Percentiles rank a stretch among this genome's conserved stretches.
phyloP scores from a whole-genome alignment of 768 basidiomycete genomes.

The Serpula lacrymans region DNA sequence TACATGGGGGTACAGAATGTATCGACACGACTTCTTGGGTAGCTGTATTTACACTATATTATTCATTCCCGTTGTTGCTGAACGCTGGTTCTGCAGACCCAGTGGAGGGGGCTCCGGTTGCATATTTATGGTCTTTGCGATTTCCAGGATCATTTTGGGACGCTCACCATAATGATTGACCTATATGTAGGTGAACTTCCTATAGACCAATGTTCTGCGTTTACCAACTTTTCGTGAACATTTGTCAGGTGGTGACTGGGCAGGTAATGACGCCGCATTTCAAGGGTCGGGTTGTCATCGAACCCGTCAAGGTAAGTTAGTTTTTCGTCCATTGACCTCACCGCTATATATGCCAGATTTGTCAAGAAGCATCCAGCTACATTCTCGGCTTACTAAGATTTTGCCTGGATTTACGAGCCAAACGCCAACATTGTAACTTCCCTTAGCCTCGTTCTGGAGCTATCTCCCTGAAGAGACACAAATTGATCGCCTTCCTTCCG shows the following conservation, averaged over 20 bases:
- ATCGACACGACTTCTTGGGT: slow-evolving; percentile 31
- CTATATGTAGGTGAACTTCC: slow-evolving; percentile 58
- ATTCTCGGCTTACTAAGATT: too few relatives aligned
- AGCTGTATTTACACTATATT: slow-evolving; percentile 1
- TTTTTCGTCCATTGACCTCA: background rate
- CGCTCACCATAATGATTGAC: slow-evolving; percentile 35
- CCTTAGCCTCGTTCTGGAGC: too few relatives aligned
- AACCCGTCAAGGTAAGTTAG: slow-evolving; percentile 46
- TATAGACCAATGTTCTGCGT: slow-evolving; percentile 1
- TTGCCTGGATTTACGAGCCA: too few relatives aligned
- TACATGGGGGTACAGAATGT: slow-evolving; percentile 12
- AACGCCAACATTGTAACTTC: too few relatives aligned
- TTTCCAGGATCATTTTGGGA: slow-evolving; percentile 31
- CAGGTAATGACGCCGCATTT: slow-evolving; percentile 42
- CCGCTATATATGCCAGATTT: too few relatives aligned
- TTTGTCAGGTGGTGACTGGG: slow-evolving; percentile 54
- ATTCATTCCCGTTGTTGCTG: background rate
- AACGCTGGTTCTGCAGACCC: background rate
- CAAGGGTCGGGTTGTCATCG: slow-evolving; percentile 48
- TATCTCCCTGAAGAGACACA: too few relatives aligned
- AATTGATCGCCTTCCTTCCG: too few relatives aligned
- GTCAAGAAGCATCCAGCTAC: too few relatives aligned
- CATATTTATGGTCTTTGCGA: slow-evolving; percentile 34
- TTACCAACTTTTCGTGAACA: background rate
- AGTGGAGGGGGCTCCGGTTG: slow-evolving; percentile 28